A percentile compares a stretch with the other conserved stretches of the same genome.
Conservation (phyloP, 2,329 filamentous ascomycete genomes). For the Xenosphaeropsis pyriputrescens region DNA sequence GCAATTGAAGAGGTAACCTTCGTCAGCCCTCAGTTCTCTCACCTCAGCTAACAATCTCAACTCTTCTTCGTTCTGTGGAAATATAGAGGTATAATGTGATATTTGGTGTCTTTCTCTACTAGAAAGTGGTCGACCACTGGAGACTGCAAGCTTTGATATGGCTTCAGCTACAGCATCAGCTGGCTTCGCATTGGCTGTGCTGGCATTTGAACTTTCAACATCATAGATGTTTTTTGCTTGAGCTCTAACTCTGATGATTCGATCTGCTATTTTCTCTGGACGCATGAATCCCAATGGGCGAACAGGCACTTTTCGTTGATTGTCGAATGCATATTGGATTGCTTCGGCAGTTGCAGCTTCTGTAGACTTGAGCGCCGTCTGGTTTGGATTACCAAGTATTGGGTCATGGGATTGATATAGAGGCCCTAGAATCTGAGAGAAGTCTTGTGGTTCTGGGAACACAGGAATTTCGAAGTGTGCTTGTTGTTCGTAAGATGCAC, state of each 20-base stretch:
- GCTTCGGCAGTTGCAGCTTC: background rate
- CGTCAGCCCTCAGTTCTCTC: slow-evolving; percentile 44
- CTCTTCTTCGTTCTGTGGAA: background rate
- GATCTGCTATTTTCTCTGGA: slow-evolving; percentile 38
- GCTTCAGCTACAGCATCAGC: background rate
- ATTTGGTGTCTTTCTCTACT: slow-evolving; percentile 41
- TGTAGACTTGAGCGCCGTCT: slow-evolving; percentile 20
- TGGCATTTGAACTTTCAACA: background rate
- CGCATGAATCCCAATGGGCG: background rate
- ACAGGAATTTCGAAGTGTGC: background rate
- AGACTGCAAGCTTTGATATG: background rate
- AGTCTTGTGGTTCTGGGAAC: background rate
- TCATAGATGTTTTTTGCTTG: slow-evolving; percentile 18
- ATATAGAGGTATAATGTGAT: slow-evolving; percentile 24
- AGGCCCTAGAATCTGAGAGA: background rate
- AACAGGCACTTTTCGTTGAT: background rate
- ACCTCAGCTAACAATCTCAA: slow-evolving; percentile 25
- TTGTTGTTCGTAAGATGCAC: background rate
- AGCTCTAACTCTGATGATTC: slow-evolving; percentile 33
- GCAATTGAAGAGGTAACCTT: slow-evolving; percentile 50
- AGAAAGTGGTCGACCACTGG: slow-evolving; percentile 20
- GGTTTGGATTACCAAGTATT: slow-evolving; percentile 29
- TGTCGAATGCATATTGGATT: background rate
- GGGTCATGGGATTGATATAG: background rate
- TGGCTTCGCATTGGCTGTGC: background rate